Conservation (phyloP, 2,329 filamentous ascomycete genomes). For the Macroventuria anomochaeta region DNA sequence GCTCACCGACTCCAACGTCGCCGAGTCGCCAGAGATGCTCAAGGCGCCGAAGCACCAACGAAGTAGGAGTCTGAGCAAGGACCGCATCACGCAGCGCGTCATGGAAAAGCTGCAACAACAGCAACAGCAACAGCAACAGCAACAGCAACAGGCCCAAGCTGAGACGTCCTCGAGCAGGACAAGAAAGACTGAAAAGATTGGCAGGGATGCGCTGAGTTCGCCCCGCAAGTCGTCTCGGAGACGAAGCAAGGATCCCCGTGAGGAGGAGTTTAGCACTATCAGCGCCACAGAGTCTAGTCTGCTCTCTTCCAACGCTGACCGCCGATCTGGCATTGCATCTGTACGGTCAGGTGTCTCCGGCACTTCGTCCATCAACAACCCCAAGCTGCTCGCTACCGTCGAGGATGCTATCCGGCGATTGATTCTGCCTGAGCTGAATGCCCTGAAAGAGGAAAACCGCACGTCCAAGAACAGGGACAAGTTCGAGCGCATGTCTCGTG, state of each 20-base stretch:
- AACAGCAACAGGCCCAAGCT: conserved; percentile 59
- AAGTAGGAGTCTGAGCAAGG: conserved; percentile 69
- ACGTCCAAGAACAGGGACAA: conserved; percentile 73
- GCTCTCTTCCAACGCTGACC: conserved; percentile 64
- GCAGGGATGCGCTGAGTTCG: conserved; percentile 39
- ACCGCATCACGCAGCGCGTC: conserved; percentile 71
- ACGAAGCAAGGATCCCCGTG: conserved; percentile 55
- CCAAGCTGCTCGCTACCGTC: conserved; percentile 86
- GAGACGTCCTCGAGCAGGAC: conserved; percentile 47
- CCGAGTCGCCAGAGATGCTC: conserved; percentile 45
- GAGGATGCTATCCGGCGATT: conserved; percentile 90
- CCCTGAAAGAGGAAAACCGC: conserved; percentile 88
- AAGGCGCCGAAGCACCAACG: conserved; percentile 65
- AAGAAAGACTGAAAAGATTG: conserved; percentile 26
- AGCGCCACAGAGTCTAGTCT: conserved; percentile 67
- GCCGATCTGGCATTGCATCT: conserved; percentile 64
- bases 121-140: conserved; percentile 60
- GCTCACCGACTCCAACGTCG: conserved; percentile 28
- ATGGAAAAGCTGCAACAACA: conserved; percentile 69
- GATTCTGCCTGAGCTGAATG: conserved; percentile 89
- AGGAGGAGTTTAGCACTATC: conserved; percentile 48
- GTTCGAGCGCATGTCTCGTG: conserved; percentile 65
- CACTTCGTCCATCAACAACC: conserved; percentile 84
- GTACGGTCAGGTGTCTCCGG: conserved; percentile 61
- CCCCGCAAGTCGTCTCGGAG: conserved; percentile 44